Percentiles rank a stretch among this genome's conserved stretches.
Conservation (phyloP, 2,329 filamentous ascomycete species). For the Clarireedia homoeocarpa region DNA sequence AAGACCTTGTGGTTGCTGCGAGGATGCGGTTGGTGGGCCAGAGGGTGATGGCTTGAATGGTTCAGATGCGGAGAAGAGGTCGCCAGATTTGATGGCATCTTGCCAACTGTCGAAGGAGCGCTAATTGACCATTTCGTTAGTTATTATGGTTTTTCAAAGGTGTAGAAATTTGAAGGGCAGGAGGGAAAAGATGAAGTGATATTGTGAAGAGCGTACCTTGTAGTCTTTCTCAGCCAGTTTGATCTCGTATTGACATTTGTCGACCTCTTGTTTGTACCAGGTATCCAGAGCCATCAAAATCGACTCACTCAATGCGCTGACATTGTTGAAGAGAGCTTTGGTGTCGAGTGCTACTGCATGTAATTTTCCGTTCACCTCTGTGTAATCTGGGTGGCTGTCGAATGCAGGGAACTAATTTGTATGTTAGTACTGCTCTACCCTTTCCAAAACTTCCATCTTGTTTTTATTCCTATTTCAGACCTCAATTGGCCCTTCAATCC, state of each 20-base stretch:
- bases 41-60: background rate
- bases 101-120: conserved; percentile 8
- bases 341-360: conserved; percentile 4
- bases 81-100: conserved; percentile 8
- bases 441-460: background rate
- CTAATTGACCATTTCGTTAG: background rate
- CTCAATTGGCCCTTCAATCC: background rate
- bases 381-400: conserved; percentile 10
- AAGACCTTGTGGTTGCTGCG: background rate
- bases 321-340: conserved; percentile 9
- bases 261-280: conserved; percentile 8
- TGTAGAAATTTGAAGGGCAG: background rate
- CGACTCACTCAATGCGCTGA: conserved; percentile 5
- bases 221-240: conserved; percentile 8
- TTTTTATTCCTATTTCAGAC: background rate
- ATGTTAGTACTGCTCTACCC: background rate
- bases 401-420: conserved; percentile 5
- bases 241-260: conserved; percentile 6
- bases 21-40: background rate
- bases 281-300: conserved; percentile 6
- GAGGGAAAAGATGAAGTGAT: too few species aligned
- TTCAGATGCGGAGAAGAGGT: conserved; percentile 7
- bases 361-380: conserved; percentile 8
- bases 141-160: background rate
- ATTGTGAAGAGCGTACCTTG: background rate